Percentiles rank a stretch among this genome's conserved stretches.
Conservation (phyloP, 768 basidiomycete genomes). For the Psilocybe sp. region DNA sequence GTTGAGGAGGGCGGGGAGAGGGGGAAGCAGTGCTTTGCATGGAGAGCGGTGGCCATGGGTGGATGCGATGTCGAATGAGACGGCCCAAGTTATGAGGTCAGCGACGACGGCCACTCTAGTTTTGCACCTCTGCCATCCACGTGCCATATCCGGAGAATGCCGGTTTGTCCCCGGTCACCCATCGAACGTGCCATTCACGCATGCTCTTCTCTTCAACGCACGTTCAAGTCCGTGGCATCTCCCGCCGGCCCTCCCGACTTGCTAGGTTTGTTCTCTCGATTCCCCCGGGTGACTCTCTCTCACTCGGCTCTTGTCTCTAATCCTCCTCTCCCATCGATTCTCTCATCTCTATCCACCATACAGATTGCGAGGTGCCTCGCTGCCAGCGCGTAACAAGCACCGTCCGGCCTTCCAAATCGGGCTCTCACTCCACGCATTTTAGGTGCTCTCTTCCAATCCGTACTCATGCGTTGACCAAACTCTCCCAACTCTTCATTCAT, state of each 20-base stretch:
- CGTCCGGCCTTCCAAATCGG: conserved; percentile 6
- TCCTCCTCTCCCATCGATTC: too few species aligned
- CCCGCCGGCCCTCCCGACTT: neutral
- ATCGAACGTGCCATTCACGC: conserved; percentile 22
- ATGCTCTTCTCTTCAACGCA: conserved; percentile 1
- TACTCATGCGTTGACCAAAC: neutral
- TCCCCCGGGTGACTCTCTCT: neutral
- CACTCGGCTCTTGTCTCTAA: neutral
- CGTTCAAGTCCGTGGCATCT: neutral
- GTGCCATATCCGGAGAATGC: conserved; percentile 28
- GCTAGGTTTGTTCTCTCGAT: conserved; percentile 5
- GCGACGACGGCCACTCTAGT: conserved; percentile 4
- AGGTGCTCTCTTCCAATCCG: neutral
- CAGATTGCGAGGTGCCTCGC: too few species aligned
- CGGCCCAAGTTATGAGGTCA: conserved; percentile 23
- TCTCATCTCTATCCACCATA: too few species aligned
- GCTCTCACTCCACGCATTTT: neutral
- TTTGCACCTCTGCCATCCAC: conserved; percentile 23
- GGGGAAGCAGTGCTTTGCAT: conserved; percentile 17
- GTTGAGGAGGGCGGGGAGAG: conserved; percentile 25
- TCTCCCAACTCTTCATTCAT: conserved; percentile 5
- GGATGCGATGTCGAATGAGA: conserved; percentile 5
- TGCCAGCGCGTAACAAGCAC: neutral
- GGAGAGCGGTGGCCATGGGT: conserved; percentile 16
- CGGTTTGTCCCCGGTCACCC: conserved; percentile 20